phyloP scores from a whole-genome alignment of 352 stramenopile genomes.

The Globisporangium cederbergense region DNA sequence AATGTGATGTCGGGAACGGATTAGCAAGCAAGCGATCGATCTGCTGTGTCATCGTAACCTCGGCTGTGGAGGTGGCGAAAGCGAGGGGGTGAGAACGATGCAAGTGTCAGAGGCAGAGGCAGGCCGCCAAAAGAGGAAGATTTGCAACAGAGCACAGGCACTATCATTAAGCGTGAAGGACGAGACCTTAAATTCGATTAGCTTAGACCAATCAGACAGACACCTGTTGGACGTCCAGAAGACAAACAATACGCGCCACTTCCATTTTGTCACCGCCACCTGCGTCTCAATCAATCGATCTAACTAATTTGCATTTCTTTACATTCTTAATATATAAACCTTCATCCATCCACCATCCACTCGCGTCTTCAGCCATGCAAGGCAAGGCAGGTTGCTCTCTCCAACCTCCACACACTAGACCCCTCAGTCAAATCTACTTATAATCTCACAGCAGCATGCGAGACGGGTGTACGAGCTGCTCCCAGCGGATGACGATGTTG shows the following conservation, averaged over 20 bases:
- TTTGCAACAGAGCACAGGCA: no score
- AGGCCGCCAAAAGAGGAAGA: neutral
- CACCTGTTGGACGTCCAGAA: no score
- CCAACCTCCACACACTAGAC: neutral
- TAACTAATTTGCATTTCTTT: neutral
- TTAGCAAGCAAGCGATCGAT: no score
- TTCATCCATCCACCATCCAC: neutral
- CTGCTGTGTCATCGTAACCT: no score
- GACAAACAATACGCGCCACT: no score
- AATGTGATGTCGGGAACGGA: no score
- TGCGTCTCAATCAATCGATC: no score
- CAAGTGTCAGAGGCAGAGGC: neutral
- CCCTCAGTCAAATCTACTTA: neutral
- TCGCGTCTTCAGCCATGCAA: neutral
- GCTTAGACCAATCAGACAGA: no score
- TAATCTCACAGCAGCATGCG: constrained; percentile 25
- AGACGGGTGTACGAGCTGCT: constrained; percentile 49
- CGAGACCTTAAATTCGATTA: no score
- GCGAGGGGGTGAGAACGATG: neutral
- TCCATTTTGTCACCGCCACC: no score
- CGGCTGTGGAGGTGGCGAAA: no score
- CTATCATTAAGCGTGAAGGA: no score
- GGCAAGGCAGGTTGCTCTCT: neutral
- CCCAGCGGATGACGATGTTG: constrained; percentile 55
- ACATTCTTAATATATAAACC: neutral